Base-by-base conservation (phyloP, 1,284 basidiomycete species). In the Cronartium quercuum region DNA sequence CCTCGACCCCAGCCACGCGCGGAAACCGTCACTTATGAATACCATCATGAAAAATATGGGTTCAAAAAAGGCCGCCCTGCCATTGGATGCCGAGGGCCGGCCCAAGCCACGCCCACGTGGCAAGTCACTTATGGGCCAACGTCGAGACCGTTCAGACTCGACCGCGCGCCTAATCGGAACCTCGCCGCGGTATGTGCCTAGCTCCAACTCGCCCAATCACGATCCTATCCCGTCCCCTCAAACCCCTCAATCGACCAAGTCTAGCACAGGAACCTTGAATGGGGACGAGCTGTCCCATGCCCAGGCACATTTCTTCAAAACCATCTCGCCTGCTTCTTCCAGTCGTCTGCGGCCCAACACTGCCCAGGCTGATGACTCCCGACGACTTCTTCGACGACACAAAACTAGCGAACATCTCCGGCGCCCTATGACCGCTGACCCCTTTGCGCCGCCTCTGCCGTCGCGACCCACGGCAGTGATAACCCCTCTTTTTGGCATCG, bases 241-340 rank as follows among this genome's bases (percentile, higher is more conserved):
- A 29, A 55, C 51, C 6, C 51, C 51, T n/a, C n/a, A 55, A 55
- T 75, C 73, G 40, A 51, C 41, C 18, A 68, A 40, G 18, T 42
- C 57, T 51, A 75, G 60, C 21, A 34, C 66, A 60, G 57, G 61
- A 6, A 66, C 66, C 13, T 12, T n/a, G 38, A 35, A 61, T 41
- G 58, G 63, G 35, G 60, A 75, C 47, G 65, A 75, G 66, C 57
- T 68, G 41, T 67, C 66, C 1, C 73, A 57, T n/a, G 55, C 57
- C n/a, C 73, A 68, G 58, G 57, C 65, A 21, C 73, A 62, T 35
- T 74, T 74, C 64, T 74, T 74, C 64, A 74, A 66, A 41, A 74
- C 71, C 38, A 73, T 73, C 24, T 44, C 69, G 40, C 69, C 69
- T 24, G 62, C 69, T 40, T 73, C 69, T 10, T 47, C 69, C n/a